These are phyloP conservation scores for Mycena sp. DNA, from an alignment of 1,284 basidiomycete genomes.

Conservation along the genomic window DNA sequence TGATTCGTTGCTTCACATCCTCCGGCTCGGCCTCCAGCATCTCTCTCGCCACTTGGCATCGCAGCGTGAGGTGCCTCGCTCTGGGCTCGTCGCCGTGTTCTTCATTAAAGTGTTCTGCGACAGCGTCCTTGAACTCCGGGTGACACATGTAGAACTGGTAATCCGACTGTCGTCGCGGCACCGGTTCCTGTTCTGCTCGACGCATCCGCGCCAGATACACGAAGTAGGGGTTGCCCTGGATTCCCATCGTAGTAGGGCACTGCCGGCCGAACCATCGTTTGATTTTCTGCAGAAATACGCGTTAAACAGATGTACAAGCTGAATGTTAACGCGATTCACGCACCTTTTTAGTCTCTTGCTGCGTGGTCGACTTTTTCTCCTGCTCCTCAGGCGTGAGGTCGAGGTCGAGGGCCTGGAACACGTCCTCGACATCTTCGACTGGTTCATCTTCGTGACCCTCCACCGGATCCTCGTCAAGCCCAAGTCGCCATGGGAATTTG, in stretches of 20 bases:
- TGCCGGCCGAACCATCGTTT: neutral
- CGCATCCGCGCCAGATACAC: neutral
- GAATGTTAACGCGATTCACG: too few species aligned
- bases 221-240: neutral
- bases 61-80: neutral
- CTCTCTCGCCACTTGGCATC: neutral
- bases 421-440: too few species aligned
- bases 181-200: neutral
- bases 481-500: too few species aligned
- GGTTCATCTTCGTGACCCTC: too few species aligned
- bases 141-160: slow-evolving; percentile 5
- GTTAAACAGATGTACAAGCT: too few species aligned
- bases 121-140: neutral
- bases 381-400: too few species aligned
- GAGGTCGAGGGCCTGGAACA: too few species aligned
- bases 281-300: neutral
- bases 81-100: neutral
- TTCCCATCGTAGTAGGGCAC: neutral
- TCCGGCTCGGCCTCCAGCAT: neutral
- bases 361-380: too few species aligned
- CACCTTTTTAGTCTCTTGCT: too few species aligned
- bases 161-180: neutral
- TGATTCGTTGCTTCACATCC: neutral
- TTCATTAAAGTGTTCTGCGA: neutral
- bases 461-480: too few species aligned